Evolutionary conservation across 78 protist species (phyloP).

Genomic region (Dictyostelium brefeldianum): DNA sequence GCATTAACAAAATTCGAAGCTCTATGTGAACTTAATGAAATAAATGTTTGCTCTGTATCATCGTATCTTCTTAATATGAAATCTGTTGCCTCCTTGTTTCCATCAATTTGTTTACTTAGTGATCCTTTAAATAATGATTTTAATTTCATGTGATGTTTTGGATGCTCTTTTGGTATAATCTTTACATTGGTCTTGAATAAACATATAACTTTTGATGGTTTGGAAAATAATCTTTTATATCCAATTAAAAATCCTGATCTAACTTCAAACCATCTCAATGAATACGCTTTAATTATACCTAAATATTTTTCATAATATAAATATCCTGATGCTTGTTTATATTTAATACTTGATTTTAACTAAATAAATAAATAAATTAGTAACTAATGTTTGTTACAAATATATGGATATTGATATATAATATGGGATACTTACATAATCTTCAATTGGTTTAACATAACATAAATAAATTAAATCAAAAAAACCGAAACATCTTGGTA

Average conservation of each 20-base stretch:
- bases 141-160: slow-evolving; percentile 46
- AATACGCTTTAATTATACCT: slow-evolving; percentile 40
- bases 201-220: slow-evolving; percentile 72
- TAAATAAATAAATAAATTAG: not conserved
- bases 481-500: slow-evolving; percentile 69
- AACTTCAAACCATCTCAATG: slow-evolving; percentile 60
- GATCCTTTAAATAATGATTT: slow-evolving; percentile 24
- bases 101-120: slow-evolving; percentile 30
- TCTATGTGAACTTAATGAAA: slow-evolving; percentile 40
- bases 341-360: slow-evolving; percentile 37
- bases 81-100: slow-evolving; percentile 62
- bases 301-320: slow-evolving; percentile 49
- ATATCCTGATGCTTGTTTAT: slow-evolving; percentile 45
- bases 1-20: slow-evolving; percentile 68
- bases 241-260: slow-evolving; percentile 52
- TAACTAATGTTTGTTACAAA: not conserved
- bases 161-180: slow-evolving; percentile 56
- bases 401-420: too few species aligned
- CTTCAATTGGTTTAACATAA: slow-evolving; percentile 74
- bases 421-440: too few species aligned
- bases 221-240: slow-evolving; percentile 41
- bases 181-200: slow-evolving; percentile 64
- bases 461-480: slow-evolving; percentile 63
- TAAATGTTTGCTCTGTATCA: slow-evolving; percentile 56
- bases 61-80: slow-evolving; percentile 23